Percentiles rank a stretch among this genome's conserved stretches.
Conservation (phyloP, 2,329 filamentous ascomycete species). For the Fusarium sterilihyphosum region DNA sequence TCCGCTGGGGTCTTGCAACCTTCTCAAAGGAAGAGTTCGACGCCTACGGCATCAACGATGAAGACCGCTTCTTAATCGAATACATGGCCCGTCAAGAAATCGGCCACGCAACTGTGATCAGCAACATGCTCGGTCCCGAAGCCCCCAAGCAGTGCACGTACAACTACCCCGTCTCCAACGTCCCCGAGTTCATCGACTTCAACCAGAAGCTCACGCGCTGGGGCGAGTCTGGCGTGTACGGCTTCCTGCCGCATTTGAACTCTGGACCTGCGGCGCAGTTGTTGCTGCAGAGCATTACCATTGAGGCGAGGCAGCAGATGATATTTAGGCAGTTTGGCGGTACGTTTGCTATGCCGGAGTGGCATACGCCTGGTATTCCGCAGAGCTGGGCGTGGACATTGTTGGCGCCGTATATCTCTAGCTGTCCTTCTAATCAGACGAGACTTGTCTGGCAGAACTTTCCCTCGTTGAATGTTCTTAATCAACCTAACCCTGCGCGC, state of each 20-base stretch:
- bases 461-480: slow-evolving; percentile 74
- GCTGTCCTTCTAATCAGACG: slow-evolving; percentile 77
- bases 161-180: slow-evolving; percentile 80
- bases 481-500: slow-evolving; percentile 79
- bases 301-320: slow-evolving; percentile 84
- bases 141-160: slow-evolving; percentile 82
- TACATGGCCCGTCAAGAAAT: slow-evolving; percentile 83
- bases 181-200: slow-evolving; percentile 84
- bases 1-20: slow-evolving; percentile 77
- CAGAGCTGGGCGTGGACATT: slow-evolving; percentile 89
- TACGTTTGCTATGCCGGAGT: slow-evolving; percentile 82
- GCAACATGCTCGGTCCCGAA: slow-evolving; percentile 77
- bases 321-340: slow-evolving; percentile 86
- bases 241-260: slow-evolving; percentile 81
- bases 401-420: slow-evolving; percentile 82
- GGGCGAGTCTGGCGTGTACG: slow-evolving; percentile 83
- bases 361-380: slow-evolving; percentile 82
- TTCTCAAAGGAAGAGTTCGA: slow-evolving; percentile 77
- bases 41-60: slow-evolving; percentile 71
- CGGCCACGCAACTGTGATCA: slow-evolving; percentile 80
- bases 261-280: slow-evolving; percentile 78
- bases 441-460: slow-evolving; percentile 88
- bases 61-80: slow-evolving; percentile 76
- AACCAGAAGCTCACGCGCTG: slow-evolving; percentile 85
- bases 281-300: slow-evolving; percentile 79